Conservation (phyloP, 2,329 filamentous ascomycete genomes). For the Biscogniauxia mediterranea region DNA sequence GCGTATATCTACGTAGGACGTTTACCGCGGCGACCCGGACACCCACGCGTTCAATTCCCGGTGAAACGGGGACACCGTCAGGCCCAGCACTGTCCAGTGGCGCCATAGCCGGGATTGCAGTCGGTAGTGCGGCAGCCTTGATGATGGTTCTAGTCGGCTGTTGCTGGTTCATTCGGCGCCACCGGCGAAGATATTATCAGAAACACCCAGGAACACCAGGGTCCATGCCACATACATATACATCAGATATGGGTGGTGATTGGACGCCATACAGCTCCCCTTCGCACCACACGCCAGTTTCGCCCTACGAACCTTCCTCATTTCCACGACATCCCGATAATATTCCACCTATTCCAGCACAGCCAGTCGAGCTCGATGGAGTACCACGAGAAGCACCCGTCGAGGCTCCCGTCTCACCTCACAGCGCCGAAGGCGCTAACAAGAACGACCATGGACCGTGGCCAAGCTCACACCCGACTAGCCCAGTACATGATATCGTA, state of each 20-base stretch:
- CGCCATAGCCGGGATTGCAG: constrained; percentile 35
- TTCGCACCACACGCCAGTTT: neutral
- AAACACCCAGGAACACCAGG: neutral
- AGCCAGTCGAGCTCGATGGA: neutral
- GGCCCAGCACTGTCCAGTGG: constrained; percentile 33
- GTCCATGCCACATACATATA: neutral
- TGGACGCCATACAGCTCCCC: neutral
- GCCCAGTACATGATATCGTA: neutral
- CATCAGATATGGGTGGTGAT: neutral
- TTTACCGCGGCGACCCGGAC: constrained; percentile 45
- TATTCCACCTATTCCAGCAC: neutral
- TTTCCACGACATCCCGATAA: neutral
- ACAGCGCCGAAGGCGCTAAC: neutral
- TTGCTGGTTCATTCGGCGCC: constrained; percentile 34
- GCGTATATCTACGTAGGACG: constrained; percentile 51
- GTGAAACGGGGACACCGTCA: constrained; percentile 25
- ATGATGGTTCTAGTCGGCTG: constrained; percentile 27
- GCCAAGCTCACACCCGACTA: neutral
- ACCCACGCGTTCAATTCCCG: constrained; percentile 45
- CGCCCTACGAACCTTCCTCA: neutral
- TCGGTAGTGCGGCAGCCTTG: constrained; percentile 36
- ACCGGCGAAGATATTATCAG: constrained; percentile 1
- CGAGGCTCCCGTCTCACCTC: neutral
- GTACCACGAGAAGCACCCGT: neutral
- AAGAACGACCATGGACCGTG: neutral